Evolutionary conservation across 2,329 filamentous ascomycete genomes (phyloP).

Genomic region (Coniosporium uncinatum): DNA sequence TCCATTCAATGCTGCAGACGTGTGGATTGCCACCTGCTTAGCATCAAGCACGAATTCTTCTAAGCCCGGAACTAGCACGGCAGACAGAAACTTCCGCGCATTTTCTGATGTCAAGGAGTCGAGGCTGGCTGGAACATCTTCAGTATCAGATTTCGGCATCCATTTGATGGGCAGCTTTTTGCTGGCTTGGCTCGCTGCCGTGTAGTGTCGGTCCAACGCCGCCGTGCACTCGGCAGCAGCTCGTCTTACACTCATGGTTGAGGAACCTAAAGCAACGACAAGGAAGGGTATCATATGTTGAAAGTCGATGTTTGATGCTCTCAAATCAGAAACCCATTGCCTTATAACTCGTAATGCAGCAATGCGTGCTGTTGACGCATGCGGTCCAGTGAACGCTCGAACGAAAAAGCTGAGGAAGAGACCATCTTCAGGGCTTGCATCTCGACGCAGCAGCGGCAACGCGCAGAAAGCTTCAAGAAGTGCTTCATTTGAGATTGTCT

Average conservation of each 20-base stretch:
- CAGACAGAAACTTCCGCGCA: constrained; percentile 57
- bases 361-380: neutral
- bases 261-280: constrained; percentile 68
- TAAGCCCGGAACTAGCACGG: constrained; percentile 65
- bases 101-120: too few species aligned
- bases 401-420: constrained; percentile 74
- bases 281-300: constrained; percentile 83
- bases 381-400: constrained; percentile 62
- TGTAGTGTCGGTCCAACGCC: too few species aligned
- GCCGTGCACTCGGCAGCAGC: constrained; percentile 68
- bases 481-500: too few species aligned
- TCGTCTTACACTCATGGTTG: constrained; percentile 69
- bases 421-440: constrained; percentile 50
- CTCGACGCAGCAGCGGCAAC: constrained; percentile 5
- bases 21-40: constrained; percentile 58
- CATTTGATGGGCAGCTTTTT: too few species aligned
- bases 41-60: constrained; percentile 86
- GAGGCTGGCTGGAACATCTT: too few species aligned
- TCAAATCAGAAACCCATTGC: neutral
- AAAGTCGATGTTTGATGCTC: constrained; percentile 32
- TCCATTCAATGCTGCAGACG: constrained; percentile 35
- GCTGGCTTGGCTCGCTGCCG: too few species aligned
- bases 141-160: too few species aligned
- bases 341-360: neutral
- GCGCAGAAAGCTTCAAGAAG: too few species aligned